phyloP scores from a whole-genome alignment of 805 yeast species.

The Helenozyma rhizophorensis region DNA sequence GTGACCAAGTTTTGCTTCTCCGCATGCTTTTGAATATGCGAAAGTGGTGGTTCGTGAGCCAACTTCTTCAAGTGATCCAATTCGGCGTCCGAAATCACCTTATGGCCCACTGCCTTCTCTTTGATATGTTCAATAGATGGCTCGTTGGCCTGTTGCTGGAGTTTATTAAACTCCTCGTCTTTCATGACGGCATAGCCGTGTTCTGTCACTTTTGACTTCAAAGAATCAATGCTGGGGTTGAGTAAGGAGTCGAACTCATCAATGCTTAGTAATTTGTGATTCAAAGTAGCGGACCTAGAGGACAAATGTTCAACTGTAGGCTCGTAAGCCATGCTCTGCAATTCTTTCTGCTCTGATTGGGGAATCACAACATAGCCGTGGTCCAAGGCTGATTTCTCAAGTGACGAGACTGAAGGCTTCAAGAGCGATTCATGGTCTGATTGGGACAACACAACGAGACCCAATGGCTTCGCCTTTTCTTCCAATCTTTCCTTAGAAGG shows the following conservation, averaged over 20 bases:
- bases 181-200: slow-evolving; percentile 4
- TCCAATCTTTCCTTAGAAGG: slow-evolving; percentile 5
- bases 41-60: slow-evolving; percentile 20
- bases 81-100: slow-evolving; percentile 14
- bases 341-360: slow-evolving; percentile 1
- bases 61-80: slow-evolving; percentile 9
- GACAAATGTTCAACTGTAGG: slow-evolving; percentile 20
- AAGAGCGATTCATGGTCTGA: slow-evolving; percentile 6
- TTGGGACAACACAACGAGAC: slow-evolving; percentile 4
- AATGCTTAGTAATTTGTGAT: slow-evolving; percentile 8
- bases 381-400: slow-evolving; percentile 6
- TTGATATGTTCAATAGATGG: slow-evolving; percentile 15
- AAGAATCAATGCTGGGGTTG: slow-evolving; percentile 5
- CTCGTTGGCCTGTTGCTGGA: slow-evolving; percentile 6
- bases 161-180: slow-evolving; percentile 1
- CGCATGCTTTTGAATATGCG: slow-evolving; percentile 31
- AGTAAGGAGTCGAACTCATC: slow-evolving; percentile 8
- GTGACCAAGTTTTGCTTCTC: slow-evolving; percentile 30
- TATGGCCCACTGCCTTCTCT: slow-evolving; percentile 15
- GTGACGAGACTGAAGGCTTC: slow-evolving; percentile 9
- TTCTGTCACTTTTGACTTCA: slow-evolving; percentile 2
- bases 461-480: slow-evolving; percentile 4
- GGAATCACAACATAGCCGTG: slow-evolving; percentile 10
- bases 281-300: slow-evolving; percentile 8
- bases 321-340: slow-evolving; percentile 10